Evolutionary conservation across 2,329 filamentous ascomycete species (phyloP).

Genomic region (Fusarium sp.): DNA sequence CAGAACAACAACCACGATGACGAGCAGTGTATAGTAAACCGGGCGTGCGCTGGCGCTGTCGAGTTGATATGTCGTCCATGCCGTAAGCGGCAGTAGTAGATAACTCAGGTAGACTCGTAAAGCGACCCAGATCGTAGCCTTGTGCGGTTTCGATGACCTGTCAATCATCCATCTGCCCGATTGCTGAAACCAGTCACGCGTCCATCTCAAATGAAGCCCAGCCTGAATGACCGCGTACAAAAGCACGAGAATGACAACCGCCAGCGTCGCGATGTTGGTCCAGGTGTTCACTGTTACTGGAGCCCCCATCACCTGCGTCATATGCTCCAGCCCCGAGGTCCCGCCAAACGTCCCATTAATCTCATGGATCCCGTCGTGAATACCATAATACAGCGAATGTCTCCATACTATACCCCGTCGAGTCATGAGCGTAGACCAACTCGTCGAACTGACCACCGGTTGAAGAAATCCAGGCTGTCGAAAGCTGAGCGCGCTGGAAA

Average conservation of each 20-base stretch:
- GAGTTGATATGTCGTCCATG: slow-evolving; percentile 78
- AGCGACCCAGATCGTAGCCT: slow-evolving; percentile 56
- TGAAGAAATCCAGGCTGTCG: slow-evolving; percentile 80
- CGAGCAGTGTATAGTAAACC: slow-evolving; percentile 48
- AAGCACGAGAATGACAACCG: slow-evolving; percentile 66
- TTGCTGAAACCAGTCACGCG: slow-evolving; percentile 55
- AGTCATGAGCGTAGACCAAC: slow-evolving; percentile 76
- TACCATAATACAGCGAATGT: slow-evolving; percentile 39
- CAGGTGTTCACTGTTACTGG: slow-evolving; percentile 70
- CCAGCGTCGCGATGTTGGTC: slow-evolving; percentile 73
- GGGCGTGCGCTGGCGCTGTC: slow-evolving; percentile 28
- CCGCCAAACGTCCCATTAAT: slow-evolving; percentile 70
- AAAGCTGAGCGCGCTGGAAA: slow-evolving; percentile 75
- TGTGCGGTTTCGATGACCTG: slow-evolving; percentile 44
- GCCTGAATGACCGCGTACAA: slow-evolving; percentile 65
- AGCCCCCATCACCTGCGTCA: slow-evolving; percentile 76
- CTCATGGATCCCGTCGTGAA: slow-evolving; percentile 69
- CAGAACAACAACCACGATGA: slow-evolving; percentile 29
- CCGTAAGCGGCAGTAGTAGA: slow-evolving; percentile 76
- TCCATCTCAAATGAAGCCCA: slow-evolving; percentile 26
- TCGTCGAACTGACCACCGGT: slow-evolving; percentile 71
- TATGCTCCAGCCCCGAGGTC: slow-evolving; percentile 67
- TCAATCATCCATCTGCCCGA: slow-evolving; percentile 42
- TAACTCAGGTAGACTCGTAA: slow-evolving; percentile 80
- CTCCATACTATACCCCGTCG: slow-evolving; percentile 41